Conservation (phyloP, 441 rosid genomes). For the Metrosideros polymorpha region DNA sequence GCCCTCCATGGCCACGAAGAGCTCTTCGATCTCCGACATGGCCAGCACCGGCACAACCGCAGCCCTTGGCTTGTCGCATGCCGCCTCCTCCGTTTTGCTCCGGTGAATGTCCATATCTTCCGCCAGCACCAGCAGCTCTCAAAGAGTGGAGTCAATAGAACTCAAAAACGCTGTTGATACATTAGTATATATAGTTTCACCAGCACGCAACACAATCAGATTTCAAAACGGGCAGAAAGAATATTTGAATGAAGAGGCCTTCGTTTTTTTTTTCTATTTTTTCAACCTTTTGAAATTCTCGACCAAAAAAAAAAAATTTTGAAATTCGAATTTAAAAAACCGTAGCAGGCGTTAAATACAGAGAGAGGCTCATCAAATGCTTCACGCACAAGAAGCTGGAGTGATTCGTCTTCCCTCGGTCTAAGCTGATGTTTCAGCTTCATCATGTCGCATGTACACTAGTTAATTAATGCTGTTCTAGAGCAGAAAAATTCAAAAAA, state of each 20-base stretch:
- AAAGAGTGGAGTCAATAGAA: not conserved
- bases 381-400: not conserved
- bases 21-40: not conserved
- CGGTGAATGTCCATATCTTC: not conserved
- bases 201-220: not conserved
- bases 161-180: not conserved
- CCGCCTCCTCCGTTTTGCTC: not conserved
- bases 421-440: not conserved
- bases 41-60: not conserved
- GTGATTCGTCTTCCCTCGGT: not conserved
- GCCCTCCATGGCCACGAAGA: not conserved
- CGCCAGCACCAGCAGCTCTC: not conserved
- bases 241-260: not conserved
- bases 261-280: not conserved
- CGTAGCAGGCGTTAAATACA: not conserved
- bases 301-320: no score
- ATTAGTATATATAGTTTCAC: not conserved
- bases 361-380: not conserved
- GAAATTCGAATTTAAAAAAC: not conserved
- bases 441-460: not conserved
- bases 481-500: not conserved
- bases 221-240: not conserved
- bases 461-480: not conserved
- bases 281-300: not conserved
- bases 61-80: not conserved